Conservation (phyloP, 768 basidiomycete species). For the Leccinellum luteum region DNA sequence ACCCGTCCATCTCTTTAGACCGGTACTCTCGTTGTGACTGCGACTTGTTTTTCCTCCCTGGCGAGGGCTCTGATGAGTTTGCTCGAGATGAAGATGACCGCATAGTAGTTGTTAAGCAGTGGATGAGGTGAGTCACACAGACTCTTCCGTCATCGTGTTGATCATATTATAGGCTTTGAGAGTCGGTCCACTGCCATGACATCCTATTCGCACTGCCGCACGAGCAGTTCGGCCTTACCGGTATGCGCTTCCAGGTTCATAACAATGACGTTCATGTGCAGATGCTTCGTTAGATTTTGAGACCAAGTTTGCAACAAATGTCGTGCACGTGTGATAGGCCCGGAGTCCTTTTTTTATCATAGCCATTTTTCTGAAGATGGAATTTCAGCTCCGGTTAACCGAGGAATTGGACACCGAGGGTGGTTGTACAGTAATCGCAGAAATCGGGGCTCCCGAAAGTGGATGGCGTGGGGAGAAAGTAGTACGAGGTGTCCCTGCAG, state of each 20-base stretch:
- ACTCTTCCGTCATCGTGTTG: not conserved
- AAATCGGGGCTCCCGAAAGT: not conserved
- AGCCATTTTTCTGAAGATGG: not conserved
- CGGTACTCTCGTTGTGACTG: constrained; percentile 31
- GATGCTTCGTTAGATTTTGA: not conserved
- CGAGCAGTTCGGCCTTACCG: not conserved
- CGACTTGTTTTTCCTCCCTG: constrained; percentile 20
- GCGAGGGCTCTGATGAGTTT: constrained; percentile 1
- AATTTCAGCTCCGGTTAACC: constrained; percentile 8
- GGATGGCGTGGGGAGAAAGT: not conserved
- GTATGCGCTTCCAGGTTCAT: not conserved
- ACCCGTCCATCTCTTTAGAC: constrained; percentile 30
- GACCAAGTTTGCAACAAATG: not conserved
- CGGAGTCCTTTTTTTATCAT: not conserved
- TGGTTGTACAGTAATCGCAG: not conserved
- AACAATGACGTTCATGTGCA: not conserved
- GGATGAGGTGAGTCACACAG: constrained; percentile 11
- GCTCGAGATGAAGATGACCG: constrained; percentile 11
- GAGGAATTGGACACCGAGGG: not conserved
- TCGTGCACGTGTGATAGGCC: not conserved
- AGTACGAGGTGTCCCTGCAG: not conserved
- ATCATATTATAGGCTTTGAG: constrained; percentile 16
- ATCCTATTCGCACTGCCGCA: not conserved
- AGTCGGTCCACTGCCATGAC: constrained; percentile 1
- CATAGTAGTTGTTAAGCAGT: constrained; percentile 12